phyloP scores from a whole-genome alignment of 192 early-diverging fungal genomes.

The Borealophlyctis nickersoniae region DNA sequence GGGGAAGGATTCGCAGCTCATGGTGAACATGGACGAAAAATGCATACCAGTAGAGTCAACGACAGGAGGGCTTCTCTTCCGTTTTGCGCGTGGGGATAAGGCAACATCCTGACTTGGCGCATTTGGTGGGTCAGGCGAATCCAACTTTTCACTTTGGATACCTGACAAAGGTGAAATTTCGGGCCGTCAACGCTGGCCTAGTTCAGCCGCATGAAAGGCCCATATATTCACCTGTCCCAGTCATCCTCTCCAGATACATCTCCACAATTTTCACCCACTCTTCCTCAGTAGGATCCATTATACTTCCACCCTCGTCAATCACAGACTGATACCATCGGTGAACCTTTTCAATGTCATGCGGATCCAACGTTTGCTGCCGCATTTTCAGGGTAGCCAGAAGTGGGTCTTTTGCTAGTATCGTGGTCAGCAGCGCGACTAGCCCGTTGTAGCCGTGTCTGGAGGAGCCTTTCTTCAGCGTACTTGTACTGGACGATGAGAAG shows the following conservation, averaged over 20 bases:
- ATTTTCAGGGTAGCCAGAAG: slow-evolving; percentile 7
- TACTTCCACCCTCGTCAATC: not conserved
- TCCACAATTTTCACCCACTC: slow-evolving; percentile 20
- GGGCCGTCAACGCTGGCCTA: no score
- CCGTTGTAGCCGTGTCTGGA: not conserved
- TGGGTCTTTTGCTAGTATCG: slow-evolving; percentile 1
- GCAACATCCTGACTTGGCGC: no score
- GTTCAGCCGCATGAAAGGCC: no score
- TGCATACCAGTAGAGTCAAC: no score
- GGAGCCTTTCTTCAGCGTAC: not conserved
- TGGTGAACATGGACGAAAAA: no score
- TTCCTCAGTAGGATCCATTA: slow-evolving; percentile 2
- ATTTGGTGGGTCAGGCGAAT: no score
- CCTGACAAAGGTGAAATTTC: no score
- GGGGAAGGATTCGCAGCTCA: no score
- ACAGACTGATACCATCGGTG: slow-evolving; percentile 10
- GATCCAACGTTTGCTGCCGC: slow-evolving; percentile 29
- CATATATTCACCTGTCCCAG: no score
- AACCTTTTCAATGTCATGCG: slow-evolving; percentile 26
- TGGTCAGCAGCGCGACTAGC: slow-evolving; percentile 6
- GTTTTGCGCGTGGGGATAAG: no score
- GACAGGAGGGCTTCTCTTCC: no score
- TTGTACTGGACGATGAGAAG: not conserved
- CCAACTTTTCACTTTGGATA: no score
- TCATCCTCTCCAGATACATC: not conserved